These are phyloP conservation scores for Candida dajiaensis DNA, from an alignment of 805 yeast species.

Conservation along the genomic window DNA sequence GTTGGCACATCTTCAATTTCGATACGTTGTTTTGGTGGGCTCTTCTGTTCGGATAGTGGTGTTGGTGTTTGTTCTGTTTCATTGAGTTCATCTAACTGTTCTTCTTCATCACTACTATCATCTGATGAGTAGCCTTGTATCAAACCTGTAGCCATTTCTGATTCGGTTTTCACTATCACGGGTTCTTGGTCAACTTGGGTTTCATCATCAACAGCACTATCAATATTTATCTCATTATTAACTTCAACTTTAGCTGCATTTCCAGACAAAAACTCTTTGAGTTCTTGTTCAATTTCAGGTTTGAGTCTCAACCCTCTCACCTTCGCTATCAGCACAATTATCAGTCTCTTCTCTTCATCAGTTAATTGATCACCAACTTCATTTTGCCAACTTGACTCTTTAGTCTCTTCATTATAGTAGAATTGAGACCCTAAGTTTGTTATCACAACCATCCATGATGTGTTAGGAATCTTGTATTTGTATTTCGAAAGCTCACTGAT, in stretches of 20 bases:
- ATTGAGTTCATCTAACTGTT: neutral
- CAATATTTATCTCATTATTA: neutral
- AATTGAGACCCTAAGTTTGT: conserved; percentile 37
- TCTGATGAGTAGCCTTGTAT: conserved; percentile 19
- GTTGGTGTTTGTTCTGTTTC: neutral
- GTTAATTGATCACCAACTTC: conserved; percentile 23
- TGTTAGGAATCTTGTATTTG: conserved; percentile 1
- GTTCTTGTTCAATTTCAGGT: conserved; percentile 4
- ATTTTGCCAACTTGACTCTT: conserved; percentile 29
- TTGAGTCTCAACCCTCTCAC: conserved; percentile 30
- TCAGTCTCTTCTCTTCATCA: conserved; percentile 21
- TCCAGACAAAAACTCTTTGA: neutral
- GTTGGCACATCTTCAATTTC: conserved; percentile 7
- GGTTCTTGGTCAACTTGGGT: neutral
- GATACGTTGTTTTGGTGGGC: conserved; percentile 6
- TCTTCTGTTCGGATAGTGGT: neutral
- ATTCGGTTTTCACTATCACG: neutral
- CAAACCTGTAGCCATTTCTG: neutral
- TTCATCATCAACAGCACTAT: neutral
- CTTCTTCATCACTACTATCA: conserved; percentile 5
- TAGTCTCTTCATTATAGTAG: conserved; percentile 28
- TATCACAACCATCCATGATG: conserved; percentile 37
- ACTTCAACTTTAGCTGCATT: neutral
- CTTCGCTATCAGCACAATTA: conserved; percentile 30
- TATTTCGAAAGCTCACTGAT: neutral